A percentile compares a stretch with the other conserved stretches of the same genome.
Evolutionary conservation across 805 yeast species (phyloP).

Genomic region (Schwanniomyces occidentalis): DNA sequence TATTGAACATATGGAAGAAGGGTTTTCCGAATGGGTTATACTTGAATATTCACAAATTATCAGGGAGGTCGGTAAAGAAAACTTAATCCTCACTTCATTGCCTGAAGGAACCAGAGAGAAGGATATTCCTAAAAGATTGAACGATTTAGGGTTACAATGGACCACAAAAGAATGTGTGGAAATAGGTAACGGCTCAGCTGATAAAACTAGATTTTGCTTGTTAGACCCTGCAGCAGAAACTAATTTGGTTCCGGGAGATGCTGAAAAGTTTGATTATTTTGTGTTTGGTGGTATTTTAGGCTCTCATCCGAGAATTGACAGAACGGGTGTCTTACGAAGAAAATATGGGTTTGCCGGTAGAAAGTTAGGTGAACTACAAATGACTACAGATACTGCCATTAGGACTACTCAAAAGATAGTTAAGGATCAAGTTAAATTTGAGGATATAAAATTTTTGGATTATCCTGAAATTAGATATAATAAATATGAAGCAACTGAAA

Average conservation of each 20-base stretch:
- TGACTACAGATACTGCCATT: conserved; percentile 98
- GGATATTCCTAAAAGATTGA: conserved; percentile 64
- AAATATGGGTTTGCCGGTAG: conserved; percentile 86
- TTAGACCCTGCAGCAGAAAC: conserved; percentile 84
- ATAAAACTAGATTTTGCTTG: conserved; percentile 63
- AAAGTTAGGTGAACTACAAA: conserved; percentile 83
- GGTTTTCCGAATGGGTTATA: conserved; percentile 94
- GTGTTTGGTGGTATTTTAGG: conserved; percentile 97
- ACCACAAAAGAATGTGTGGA: conserved; percentile 71
- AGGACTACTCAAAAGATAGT: conserved; percentile 84
- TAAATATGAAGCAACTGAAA: conserved; percentile 89
- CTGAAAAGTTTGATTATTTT: conserved; percentile 71
- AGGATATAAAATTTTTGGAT: conserved; percentile 80
- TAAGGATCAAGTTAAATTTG: conserved; percentile 57
- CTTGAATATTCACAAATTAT: conserved; percentile 84
- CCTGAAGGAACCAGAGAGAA: conserved; percentile 59
- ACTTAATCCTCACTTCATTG: conserved; percentile 74
- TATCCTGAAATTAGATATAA: conserved; percentile 91
- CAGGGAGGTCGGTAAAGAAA: conserved; percentile 76
- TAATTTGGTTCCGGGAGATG: conserved; percentile 75
- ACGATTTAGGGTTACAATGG: conserved; percentile 72
- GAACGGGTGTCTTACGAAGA: conserved; percentile 83
- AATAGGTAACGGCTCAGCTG: conserved; percentile 46
- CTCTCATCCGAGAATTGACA: conserved; percentile 89
- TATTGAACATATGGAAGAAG: conserved; percentile 97